Evolutionary conservation across 108 stramenopile genomes (phyloP), one percentile per base, ranked within the genome.

Genomic region (Poteriospumella lacustris): DNA sequence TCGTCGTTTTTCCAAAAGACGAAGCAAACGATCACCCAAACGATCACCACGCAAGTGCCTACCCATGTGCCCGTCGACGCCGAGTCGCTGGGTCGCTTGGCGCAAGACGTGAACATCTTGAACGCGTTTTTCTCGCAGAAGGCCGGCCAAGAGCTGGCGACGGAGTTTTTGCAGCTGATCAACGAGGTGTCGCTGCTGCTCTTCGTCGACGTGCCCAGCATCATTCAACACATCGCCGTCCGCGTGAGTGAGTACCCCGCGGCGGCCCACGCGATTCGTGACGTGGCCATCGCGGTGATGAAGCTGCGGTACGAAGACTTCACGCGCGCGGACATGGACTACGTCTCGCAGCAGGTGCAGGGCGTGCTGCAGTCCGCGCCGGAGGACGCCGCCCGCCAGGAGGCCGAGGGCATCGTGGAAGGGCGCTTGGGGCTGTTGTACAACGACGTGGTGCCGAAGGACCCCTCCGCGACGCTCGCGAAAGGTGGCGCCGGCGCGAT

Each of bases 61-160:
- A 9, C 19, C 19, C 47, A 52, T 52, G 47, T 52, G 9, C 29
- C 15, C 31, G 60, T 64, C 36, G 60, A 64, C 36, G 60, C 60
- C 5, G 60, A 64, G 15, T 12, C 12, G 5, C 5, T 64, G 5
- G 60, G 60, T 64, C 3, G 31, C 28, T 64, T 64, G 60, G 60
- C 60, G 5, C 60, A 64, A 5, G 60, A 64, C 31, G 60, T 64
- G 9, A 64, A 64, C 36, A 64, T 33, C 9, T 24, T 64, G 3
- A 64, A 64, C 36, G 60, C 60, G 36, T 64, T 64, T 24, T 64
- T 64, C 36, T 34, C 33, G 28, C 60, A 64, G 31, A 64, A 64
- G 31, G 24, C 60, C 9, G 5, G 12, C 31, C 60, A 64, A 64
- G 12, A 64, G 9, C 5, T 24, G 5, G 60, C 60, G 12, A 64